Base-by-base conservation (phyloP, 768 basidiomycete species). In the Filobasidium floriforme region DNA sequence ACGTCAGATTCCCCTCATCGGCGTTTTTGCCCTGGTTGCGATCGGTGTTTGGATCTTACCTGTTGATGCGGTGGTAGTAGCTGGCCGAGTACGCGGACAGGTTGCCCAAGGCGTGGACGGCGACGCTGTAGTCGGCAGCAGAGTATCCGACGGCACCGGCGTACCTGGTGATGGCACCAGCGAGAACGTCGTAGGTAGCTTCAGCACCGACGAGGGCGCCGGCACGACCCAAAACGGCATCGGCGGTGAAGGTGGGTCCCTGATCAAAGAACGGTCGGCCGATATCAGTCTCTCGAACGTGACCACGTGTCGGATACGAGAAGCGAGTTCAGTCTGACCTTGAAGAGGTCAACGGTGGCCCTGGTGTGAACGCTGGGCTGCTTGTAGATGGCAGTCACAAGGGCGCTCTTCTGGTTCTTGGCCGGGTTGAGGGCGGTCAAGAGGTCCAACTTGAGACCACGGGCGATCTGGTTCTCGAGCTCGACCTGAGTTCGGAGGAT, bases 171-270 rank as follows among this genome's bases (percentile, higher is more conserved):
- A 98, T 84, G 75, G 86, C 87, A 76, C 92, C 94, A 73, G 90
- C 89, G 60, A 88, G 90, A 78, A 97, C 90, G 79, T 97, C 94
- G 85, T 98, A 98, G 61, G 91, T 86, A 44, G 92, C 88, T 84
- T 99, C 96, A 70, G 85, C 90, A 83, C 96, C 96, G 67, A 94
- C 81, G 68, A 97, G 89, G 88, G 98, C 91, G 66, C 96, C 96
- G 75, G 97, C 92, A 75, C 92, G 93, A 72, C 93, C 93, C 71
- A 94, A 76, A 73, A 94, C 96, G 68, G 90, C 85, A 81, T 99
- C 96, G 60, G 92, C 88, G 71, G 92, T 97, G 84, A 98, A 89
- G 61, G 91, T 94, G 57, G 94, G 94, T 61, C 96, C 96, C 92
- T 96, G 68, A 29, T 61, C 19, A 44, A 64, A 59, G 19, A 26